Conservation (phyloP, 805 yeast genomes). For the Barnettozyma botsteinii region DNA sequence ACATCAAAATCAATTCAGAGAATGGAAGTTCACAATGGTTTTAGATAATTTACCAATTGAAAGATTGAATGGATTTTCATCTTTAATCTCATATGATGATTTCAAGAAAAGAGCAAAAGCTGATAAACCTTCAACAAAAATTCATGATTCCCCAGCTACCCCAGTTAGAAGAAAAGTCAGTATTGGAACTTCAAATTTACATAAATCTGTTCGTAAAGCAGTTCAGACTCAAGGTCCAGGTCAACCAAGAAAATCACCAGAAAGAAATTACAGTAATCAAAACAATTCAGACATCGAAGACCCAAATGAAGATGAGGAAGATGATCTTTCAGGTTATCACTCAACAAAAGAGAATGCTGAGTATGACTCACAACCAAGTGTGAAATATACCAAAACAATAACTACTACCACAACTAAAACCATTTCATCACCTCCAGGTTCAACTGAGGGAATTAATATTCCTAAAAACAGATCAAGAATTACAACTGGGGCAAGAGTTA, state of each 20-base stretch:
- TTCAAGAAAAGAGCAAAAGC: conserved; percentile 46
- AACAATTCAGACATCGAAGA: conserved; percentile 25
- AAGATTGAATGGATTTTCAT: conserved; percentile 59
- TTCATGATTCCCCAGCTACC: conserved; percentile 48
- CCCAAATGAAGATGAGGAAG: conserved; percentile 26
- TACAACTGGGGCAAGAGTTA: conserved; percentile 27
- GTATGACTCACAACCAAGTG: conserved; percentile 13
- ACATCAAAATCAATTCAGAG: conserved; percentile 93
- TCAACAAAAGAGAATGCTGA: conserved; percentile 19
- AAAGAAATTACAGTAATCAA: conserved; percentile 24
- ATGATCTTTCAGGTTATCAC: conserved; percentile 12
- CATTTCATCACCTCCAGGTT: conserved; percentile 26
- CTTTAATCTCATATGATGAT: conserved; percentile 58
- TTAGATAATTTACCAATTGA: conserved; percentile 62
- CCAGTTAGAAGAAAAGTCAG: conserved; percentile 69
- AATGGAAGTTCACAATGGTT: conserved; percentile 91
- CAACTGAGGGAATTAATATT: conserved; percentile 18
- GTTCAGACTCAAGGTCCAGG: conserved; percentile 95
- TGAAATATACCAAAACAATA: conserved; percentile 24
- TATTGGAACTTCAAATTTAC: conserved; percentile 60
- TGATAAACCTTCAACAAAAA: conserved; percentile 8
- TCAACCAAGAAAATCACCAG: conserved; percentile 75
- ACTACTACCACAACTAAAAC: conserved; percentile 28
- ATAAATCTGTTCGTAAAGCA: conserved; percentile 62
- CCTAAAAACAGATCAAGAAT: conserved; percentile 24